Percentiles rank a stretch among this genome's conserved stretches.
phyloP scores from a whole-genome alignment of 495 filamentous ascomycete genomes.

The Penicillium robsamsonii region DNA sequence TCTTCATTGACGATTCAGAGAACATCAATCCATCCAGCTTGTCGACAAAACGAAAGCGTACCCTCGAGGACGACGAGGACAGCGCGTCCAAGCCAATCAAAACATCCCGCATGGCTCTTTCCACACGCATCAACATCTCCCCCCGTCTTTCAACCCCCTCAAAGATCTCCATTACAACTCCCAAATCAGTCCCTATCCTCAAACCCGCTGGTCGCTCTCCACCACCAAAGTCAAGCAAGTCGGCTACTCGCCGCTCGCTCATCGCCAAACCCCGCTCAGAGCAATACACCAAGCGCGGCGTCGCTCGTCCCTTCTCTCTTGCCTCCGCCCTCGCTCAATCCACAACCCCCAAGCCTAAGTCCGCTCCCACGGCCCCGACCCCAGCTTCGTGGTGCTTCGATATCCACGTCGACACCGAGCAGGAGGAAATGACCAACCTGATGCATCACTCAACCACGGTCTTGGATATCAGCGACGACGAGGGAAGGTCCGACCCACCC shows the following conservation, averaged over 20 bases:
- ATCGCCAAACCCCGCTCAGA: constrained; percentile 50
- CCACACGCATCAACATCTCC: constrained; percentile 32
- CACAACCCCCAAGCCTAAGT: constrained; percentile 31
- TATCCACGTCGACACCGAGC: constrained; percentile 88
- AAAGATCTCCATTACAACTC: constrained; percentile 32
- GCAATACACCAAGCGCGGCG: constrained; percentile 44
- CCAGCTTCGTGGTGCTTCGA: constrained; percentile 83
- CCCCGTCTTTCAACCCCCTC: constrained; percentile 34
- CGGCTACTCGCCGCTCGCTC: constrained; percentile 36
- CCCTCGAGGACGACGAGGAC: constrained; percentile 54
- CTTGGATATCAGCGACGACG: constrained; percentile 74
- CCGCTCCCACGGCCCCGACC: constrained; percentile 45
- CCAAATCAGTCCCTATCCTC: constrained; percentile 33
- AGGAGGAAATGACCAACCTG: constrained; percentile 84
- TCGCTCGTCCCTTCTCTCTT: constrained; percentile 66
- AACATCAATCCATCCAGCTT: constrained; percentile 72
- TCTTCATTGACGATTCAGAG: constrained; percentile 64
- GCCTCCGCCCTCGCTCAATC: constrained; percentile 63
- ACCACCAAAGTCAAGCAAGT: constrained; percentile 34
- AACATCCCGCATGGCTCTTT: constrained; percentile 37
- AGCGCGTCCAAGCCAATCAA: constrained; percentile 42
- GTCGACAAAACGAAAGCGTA: constrained; percentile 64
- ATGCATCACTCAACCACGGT: constrained; percentile 86
- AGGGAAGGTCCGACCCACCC: constrained; percentile 34
- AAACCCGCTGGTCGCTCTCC: constrained; percentile 46